phyloP scores from a whole-genome alignment of 2,329 filamentous ascomycete species.

The Apiospora pterosperma region DNA sequence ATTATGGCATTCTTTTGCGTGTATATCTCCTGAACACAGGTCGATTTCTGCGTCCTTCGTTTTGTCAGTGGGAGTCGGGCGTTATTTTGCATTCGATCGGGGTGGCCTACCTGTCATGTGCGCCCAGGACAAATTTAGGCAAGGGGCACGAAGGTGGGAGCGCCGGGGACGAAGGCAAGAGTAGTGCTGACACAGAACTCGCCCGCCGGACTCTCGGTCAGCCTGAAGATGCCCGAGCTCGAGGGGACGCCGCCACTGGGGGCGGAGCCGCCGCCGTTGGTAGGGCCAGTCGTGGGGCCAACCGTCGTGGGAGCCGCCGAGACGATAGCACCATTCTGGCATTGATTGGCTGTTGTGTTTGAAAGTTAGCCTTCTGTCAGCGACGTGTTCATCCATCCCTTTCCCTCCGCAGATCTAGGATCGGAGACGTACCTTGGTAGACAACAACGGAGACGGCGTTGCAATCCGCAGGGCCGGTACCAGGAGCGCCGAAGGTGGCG shows the following conservation, averaged over 20 bases:
- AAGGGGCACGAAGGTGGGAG: conserved; percentile 9
- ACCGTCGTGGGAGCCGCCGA: neutral
- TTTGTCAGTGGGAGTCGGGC: neutral
- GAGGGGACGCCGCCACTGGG: conserved; percentile 4
- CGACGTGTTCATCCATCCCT: neutral
- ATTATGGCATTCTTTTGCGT: neutral
- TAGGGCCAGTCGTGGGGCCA: neutral
- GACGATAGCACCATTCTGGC: conserved; percentile 12
- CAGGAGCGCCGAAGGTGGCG: conserved; percentile 13
- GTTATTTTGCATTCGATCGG: accelerated
- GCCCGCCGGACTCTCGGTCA: conserved; percentile 7
- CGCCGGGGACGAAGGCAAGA: conserved; percentile 7
- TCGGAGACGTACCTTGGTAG: conserved; percentile 7
- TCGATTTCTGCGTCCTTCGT: neutral
- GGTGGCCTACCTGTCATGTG: neutral
- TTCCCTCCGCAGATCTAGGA: neutral
- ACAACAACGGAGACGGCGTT: conserved; percentile 13
- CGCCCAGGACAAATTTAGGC: neutral
- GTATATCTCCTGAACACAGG: conserved; percentile 6
- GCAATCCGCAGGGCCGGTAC: conserved; percentile 16
- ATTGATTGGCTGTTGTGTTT: conserved; percentile 7
- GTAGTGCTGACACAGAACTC: conserved; percentile 4
- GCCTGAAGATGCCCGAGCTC: conserved; percentile 6
- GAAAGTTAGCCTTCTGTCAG: neutral
- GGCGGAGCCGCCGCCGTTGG: neutral